Evolutionary conservation across 257 asterid genomes (phyloP).

Genomic region (Nicotiana sylvestris): DNA sequence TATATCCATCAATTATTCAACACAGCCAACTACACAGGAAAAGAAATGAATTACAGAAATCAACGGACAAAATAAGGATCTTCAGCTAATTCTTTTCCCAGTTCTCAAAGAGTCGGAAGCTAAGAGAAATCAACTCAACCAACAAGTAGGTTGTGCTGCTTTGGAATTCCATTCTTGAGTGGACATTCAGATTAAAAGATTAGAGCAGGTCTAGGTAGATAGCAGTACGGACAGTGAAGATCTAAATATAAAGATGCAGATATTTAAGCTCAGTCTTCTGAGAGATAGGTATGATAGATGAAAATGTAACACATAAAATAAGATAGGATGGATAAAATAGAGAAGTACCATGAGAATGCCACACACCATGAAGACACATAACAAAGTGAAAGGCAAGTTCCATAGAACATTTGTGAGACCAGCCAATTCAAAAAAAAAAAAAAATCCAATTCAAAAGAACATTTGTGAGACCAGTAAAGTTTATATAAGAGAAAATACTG

Average conservation of each 20-base stretch:
- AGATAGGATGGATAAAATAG: background rate
- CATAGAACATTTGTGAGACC: background rate
- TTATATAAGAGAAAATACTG: background rate
- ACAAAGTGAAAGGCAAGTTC: background rate
- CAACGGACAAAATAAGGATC: background rate
- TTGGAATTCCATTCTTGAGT: background rate
- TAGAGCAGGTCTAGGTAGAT: background rate
- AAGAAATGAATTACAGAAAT: background rate
- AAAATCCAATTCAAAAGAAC: background rate
- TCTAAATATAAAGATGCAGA: background rate
- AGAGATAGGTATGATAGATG: background rate
- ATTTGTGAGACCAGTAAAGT: background rate
- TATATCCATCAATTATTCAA: background rate
- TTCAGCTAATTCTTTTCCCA: background rate
- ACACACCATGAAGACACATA: background rate
- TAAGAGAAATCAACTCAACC: background rate
- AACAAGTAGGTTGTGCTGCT: constrained; percentile 2
- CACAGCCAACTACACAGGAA: background rate
- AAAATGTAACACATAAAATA: background rate
- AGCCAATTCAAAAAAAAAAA: background rate
- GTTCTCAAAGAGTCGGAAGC: background rate
- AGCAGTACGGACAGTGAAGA: background rate
- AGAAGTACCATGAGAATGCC: background rate
- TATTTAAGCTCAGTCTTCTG: background rate
- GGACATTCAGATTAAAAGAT: background rate